Base-by-base conservation (phyloP, 495 filamentous ascomycete genomes). In the Aspergillus steynii region DNA sequence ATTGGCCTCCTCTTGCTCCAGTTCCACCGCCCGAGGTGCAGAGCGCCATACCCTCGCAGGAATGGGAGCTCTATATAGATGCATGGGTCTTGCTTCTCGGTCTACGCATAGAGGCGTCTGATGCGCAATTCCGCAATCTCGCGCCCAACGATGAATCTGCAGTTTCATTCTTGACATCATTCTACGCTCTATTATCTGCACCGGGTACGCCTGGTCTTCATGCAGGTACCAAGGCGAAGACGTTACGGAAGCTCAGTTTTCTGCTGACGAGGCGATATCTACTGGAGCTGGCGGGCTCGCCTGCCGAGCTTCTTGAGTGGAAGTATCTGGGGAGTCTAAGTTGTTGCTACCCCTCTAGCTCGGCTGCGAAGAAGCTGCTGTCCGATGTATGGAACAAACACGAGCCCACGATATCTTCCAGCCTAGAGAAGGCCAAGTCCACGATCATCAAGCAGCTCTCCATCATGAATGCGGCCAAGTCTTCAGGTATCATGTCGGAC, bases 51-150 rank as follows among this genome's bases (percentile, higher is more conserved):
- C 75, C 81, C 8, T 82, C 86, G 1, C 75, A 83, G 32, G 91
- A 96, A 73, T 96, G 92, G 92, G 83, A 88, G 57, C 78, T 82
- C 37, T 93, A 88, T 70, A 72, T 95, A 20, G 86, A 91, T 69
- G 88, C 90, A 48, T 96, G 92, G 92, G 73, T 88, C 25, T 68
- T 83, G 8, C 76, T 96, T 3, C 69, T 86, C 28, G 80, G 85
- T 29, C 79, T 84, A 50, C 83, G 91, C 62, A 71, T 96, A 8
- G 83, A 82, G 32, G 64, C 88, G 2, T 69, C 86, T 3, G 74
- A 79, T 20, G 62, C 82, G 46, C 74, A 81, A 2, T 90, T 92
- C 60, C 46, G 63, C 54, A 62, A 68, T 28, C 64, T 74, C 28
- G 82, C 86, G 2, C 47, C 67, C 6, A 77, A 83, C 47, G 85